phyloP scores from a whole-genome alignment of 495 filamentous ascomycete species.

The Penicillium herquei region DNA sequence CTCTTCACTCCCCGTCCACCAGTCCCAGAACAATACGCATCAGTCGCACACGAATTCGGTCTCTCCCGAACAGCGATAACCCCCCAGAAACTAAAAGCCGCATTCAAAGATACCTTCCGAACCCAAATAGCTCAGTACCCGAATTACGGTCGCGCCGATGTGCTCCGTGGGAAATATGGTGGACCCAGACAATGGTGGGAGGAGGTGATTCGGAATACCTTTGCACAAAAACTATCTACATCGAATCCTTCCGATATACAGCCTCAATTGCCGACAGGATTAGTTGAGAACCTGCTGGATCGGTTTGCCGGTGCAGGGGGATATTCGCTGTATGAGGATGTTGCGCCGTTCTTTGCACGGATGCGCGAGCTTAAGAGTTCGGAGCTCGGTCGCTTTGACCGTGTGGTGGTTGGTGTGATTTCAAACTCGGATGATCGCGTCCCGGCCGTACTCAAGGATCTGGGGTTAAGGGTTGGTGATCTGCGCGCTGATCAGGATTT shows the following conservation, averaged over 20 bases:
- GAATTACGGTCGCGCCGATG: conserved; percentile 61
- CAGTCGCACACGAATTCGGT: conserved; percentile 57
- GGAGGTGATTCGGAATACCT: conserved; percentile 49
- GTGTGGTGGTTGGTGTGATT: conserved; percentile 61
- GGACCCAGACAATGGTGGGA: conserved; percentile 69
- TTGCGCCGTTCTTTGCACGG: conserved; percentile 49
- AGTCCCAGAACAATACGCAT: conserved; percentile 61
- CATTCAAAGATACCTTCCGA: conserved; percentile 52
- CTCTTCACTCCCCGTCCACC: conserved; percentile 63
- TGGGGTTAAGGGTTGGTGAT: conserved; percentile 57
- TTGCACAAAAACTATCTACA: conserved; percentile 18
- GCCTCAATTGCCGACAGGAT: not conserved
- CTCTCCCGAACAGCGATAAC: conserved; percentile 36
- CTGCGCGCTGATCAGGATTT: conserved; percentile 32
- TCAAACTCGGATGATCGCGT: conserved; percentile 80
- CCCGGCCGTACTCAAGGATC: conserved; percentile 54
- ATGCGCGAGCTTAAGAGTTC: conserved; percentile 28
- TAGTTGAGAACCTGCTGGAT: conserved; percentile 39
- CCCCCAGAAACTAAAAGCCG: conserved; percentile 25
- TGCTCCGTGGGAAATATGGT: conserved; percentile 43
- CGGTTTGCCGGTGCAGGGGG: conserved; percentile 62
- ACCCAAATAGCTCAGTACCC: conserved; percentile 49
- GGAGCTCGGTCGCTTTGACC: conserved; percentile 16
- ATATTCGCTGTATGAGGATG: conserved; percentile 58
- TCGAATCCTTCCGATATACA: not conserved